A percentile compares a stretch with the other conserved stretches of the same genome.
Conservation (phyloP, 176 grass and related monocot genomes). For the Tuctoria greenei region DNA sequence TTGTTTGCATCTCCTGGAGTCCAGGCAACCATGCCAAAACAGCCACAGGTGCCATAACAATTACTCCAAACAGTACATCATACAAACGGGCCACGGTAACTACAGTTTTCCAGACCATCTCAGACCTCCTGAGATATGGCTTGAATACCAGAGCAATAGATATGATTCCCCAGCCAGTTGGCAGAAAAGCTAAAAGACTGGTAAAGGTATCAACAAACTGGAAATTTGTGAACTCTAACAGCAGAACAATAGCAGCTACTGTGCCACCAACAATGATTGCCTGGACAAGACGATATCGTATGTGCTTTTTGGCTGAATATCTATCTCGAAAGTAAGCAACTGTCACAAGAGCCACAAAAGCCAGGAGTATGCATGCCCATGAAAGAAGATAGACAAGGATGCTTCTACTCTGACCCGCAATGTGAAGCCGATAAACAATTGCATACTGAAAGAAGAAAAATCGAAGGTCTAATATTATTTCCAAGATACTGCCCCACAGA, state of each 20-base stretch:
- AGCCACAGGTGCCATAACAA: constrained; percentile 84
- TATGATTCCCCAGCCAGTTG: constrained; percentile 93
- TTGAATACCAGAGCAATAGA: constrained; percentile 90
- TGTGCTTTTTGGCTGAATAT: constrained; percentile 90
- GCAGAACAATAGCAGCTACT: constrained; percentile 55
- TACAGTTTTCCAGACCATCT: constrained; percentile 74
- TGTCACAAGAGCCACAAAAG: constrained; percentile 69
- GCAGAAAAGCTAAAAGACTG: constrained; percentile 83
- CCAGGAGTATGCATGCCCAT: constrained; percentile 66
- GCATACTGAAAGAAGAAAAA: constrained; percentile 98
- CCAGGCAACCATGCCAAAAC: constrained; percentile 95
- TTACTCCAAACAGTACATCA: constrained; percentile 84
- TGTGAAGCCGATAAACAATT: constrained; percentile 82
- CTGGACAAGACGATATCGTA: constrained; percentile 79
- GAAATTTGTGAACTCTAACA: constrained; percentile 71
- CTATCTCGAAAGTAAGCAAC: constrained; percentile 74
- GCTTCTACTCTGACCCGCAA: constrained; percentile 63
- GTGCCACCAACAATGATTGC: constrained; percentile 55
- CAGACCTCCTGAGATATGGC: constrained; percentile 62
- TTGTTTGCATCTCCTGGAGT: constrained; percentile 95
- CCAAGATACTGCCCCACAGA: constrained; percentile 76
- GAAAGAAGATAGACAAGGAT: constrained; percentile 90
- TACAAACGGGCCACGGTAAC: constrained; percentile 78
- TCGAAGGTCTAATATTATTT: constrained; percentile 83
- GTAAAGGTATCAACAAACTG: constrained; percentile 77